These are phyloP conservation scores for Hypomontagnella submonticulosa DNA, from an alignment of 495 filamentous ascomycete genomes.

Conservation along the genomic window DNA sequence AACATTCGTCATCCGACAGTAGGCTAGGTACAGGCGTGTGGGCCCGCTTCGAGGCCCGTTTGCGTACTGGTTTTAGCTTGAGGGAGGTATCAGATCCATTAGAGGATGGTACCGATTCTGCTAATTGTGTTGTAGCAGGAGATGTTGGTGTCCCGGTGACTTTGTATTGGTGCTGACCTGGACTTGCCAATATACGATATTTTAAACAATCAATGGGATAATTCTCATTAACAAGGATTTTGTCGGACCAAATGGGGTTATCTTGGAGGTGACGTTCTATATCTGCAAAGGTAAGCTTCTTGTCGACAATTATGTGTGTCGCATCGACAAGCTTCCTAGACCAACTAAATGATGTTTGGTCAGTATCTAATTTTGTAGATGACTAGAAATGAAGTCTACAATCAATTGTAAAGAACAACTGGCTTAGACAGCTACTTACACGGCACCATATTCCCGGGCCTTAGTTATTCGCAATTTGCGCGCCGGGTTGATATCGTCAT, in stretches of 20 bases:
- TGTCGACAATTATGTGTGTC: constrained; percentile 86
- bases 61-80: constrained; percentile 43
- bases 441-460: constrained; percentile 79
- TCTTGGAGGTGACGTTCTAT: constrained; percentile 58
- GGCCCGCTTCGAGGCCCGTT: constrained; percentile 15
- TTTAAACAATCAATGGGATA: constrained; percentile 84
- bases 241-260: constrained; percentile 20
- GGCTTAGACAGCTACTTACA: constrained; percentile 26
- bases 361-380: constrained; percentile 1
- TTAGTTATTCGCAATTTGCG: constrained; percentile 78
- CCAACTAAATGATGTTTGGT: constrained; percentile 44
- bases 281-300: constrained; percentile 69
- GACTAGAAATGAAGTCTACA: not conserved
- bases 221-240: constrained; percentile 75
- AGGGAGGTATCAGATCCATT: constrained; percentile 42
- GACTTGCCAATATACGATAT: constrained; percentile 66
- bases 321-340: constrained; percentile 50
- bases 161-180: constrained; percentile 68
- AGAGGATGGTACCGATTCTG: constrained; percentile 6
- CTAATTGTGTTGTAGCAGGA: not conserved
- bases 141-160: constrained; percentile 54
- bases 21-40: constrained; percentile 12
- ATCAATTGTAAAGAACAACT: not conserved
- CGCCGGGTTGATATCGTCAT: constrained; percentile 73
- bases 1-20: constrained; percentile 24